Base-by-base conservation (phyloP, 306 rosid genomes). In the Neltuma alba region DNA sequence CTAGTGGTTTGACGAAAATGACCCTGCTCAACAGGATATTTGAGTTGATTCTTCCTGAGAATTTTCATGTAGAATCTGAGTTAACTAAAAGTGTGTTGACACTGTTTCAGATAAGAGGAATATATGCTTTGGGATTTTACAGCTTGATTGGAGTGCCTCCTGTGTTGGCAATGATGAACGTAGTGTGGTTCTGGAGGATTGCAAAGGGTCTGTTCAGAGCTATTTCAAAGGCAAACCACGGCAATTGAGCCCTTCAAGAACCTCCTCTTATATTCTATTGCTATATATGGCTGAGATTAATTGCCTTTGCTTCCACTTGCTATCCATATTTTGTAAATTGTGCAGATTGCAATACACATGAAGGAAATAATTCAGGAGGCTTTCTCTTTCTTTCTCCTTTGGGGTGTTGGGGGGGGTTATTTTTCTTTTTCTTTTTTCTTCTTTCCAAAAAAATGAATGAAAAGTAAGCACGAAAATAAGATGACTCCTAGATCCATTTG, bases 121-220 rank as follows among this genome's bases (percentile, higher is more conserved):
- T 89, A 2, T 87, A 75, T 63, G 81, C 91, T 25, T 62, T 90
- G 65, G 90, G 89, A 10, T 85, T 87, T 72, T 90, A 86, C 85
- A 81, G 82, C 83, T 41, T 90, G 85, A 62, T 89, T 70, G 41
- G 50, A 55, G 89, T 89, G 76, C 73, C 93, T 50, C 87, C 93
- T 25, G 75, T 87, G 81, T 50, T 92, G 70, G 78, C 86, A 75
- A 14, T 79, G n/a, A 80, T 92, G 97, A 92, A 92, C 82, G 16
- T 87, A 33, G 61, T 87, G 47, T 92, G 93, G 94, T 92, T 92
- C 76, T 92, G 91, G 93, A 90, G 89, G 91, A 92, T 92, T 6
- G 78, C 83, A n/a, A 92, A 77, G 83, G 95, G 97, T 68, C 33
- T 92, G 85, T 66, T 92, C 20, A 90, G 82, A 83, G 80, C 97